Percentiles rank a stretch among this genome's conserved stretches.
Evolutionary conservation across 2,329 filamentous ascomycete species (phyloP).

Genomic region (Ophiostoma montium): DNA sequence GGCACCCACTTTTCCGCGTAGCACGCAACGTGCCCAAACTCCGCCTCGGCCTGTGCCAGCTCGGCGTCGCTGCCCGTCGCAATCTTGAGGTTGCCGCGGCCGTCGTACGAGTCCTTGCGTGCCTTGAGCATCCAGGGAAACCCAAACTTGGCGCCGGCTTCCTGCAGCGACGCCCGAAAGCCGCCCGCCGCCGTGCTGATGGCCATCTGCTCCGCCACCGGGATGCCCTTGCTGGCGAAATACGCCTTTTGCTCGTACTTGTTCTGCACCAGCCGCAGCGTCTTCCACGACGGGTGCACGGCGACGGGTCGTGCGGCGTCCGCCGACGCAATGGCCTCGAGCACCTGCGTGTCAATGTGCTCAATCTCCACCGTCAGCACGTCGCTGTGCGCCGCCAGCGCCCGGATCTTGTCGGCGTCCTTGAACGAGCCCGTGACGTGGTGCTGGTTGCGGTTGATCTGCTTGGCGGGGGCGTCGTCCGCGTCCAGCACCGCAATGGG

Average conservation of each 20-base stretch:
- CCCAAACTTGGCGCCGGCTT: slow-evolving; percentile 51
- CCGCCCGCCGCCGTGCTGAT: slow-evolving; percentile 40
- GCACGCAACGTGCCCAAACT: slow-evolving; percentile 55
- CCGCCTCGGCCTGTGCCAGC: slow-evolving; percentile 53
- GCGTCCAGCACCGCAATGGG: slow-evolving; percentile 68
- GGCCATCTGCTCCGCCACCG: slow-evolving; percentile 56
- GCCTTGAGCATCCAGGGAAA: slow-evolving; percentile 90
- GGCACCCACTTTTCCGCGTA: slow-evolving; percentile 86
- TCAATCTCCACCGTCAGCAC: slow-evolving; percentile 90
- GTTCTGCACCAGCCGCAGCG: slow-evolving; percentile 80
- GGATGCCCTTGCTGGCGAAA: slow-evolving; percentile 51
- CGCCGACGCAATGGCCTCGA: slow-evolving; percentile 65
- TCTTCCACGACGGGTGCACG: slow-evolving; percentile 72
- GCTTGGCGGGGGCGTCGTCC: slow-evolving; percentile 65
- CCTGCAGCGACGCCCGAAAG: slow-evolving; percentile 45
- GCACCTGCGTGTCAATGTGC: slow-evolving; percentile 78
- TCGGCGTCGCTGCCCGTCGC: slow-evolving; percentile 32
- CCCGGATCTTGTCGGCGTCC: slow-evolving; percentile 60
- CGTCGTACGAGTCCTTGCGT: slow-evolving; percentile 81
- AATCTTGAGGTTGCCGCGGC: slow-evolving; percentile 53
- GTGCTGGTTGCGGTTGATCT: slow-evolving; percentile 51
- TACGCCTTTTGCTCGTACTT: slow-evolving; percentile 85
- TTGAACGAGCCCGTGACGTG: slow-evolving; percentile 85
- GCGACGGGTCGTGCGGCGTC: slow-evolving; percentile 39
- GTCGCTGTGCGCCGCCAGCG: slow-evolving; percentile 64